Evolutionary conservation across 2,329 filamentous ascomycete species (phyloP), one percentile per base, ranked within the genome.

Genomic region (Albifimbria verrucaria): DNA sequence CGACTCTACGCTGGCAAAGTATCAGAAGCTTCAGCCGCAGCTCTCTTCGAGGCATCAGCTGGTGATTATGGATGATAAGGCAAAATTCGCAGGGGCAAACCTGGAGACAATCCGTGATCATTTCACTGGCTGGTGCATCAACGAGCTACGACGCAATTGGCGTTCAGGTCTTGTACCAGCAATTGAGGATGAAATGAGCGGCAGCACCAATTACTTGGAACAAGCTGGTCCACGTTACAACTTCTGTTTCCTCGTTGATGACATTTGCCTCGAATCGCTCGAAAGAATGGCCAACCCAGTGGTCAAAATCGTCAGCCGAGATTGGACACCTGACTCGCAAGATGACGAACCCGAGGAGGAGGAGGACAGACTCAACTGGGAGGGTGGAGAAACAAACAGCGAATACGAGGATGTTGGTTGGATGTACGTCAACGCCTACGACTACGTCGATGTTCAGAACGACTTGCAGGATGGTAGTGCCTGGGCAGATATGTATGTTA

Each of bases 331-430:
- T 20, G 42, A 44, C 42, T 21, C 42, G 20, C 42, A 44, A 44
- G 42, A 44, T 9, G n/a, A 44, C 42, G 42, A 44, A 44, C 7
- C 18, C 7, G 42, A 44, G 15, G 48, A 51, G 20, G 48, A 51
- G 21, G 32, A 44, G 26, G 43, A 36, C 20, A 47, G 36, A 42
- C 48, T 45, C 7, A 28, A 11, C 22, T 51, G 49, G 52, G 49
- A 54, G 12, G 52, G 49, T 12, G 52, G 52, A 45, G 36, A 26
- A 17, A 51, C 49, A n/a, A 50, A 49, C 18, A 42, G 24, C 39
- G 52, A 54, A 28, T 54, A 25, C 48, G 49, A 54, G 36, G 45
- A 54, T 41, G 52, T 54, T 39, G 52, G 52, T 20, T 54, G 52
- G 52, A 49, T 51, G 52, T 54, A 54, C 36, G 39, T 54, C 12